Percentiles rank a stretch among this genome's conserved stretches.
These are phyloP conservation scores for Phytophthora megakarya DNA, from an alignment of 352 stramenopile species.

Conservation along the genomic window DNA sequence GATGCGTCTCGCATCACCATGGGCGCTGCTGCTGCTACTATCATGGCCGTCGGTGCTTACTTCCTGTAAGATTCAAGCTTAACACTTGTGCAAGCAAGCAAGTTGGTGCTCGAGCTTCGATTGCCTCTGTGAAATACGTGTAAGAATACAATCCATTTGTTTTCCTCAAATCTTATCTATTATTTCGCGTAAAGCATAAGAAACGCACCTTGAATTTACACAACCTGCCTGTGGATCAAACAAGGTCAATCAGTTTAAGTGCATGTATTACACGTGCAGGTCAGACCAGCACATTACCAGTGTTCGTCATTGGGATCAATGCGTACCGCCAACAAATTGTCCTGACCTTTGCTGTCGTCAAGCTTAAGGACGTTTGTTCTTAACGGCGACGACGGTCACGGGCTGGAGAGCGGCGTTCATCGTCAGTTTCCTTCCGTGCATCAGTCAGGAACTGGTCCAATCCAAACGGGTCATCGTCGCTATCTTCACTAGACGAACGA, in stretches of 20 bases:
- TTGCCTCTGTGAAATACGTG: too few relatives aligned
- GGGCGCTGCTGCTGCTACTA: neutral
- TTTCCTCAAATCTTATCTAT: too few relatives aligned
- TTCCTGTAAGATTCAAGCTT: neutral
- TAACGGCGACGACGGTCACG: constrained; percentile 43
- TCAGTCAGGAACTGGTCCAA: constrained; percentile 86
- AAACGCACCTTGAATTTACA: too few relatives aligned
- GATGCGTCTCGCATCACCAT: constrained; percentile 17
- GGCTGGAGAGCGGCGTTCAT: constrained; percentile 30
- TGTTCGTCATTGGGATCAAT: neutral
- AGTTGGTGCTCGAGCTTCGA: too few relatives aligned
- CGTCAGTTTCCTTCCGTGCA: constrained; percentile 50
- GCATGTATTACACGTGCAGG: constrained; percentile 1
- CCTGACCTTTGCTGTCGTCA: neutral
- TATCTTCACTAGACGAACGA: constrained; percentile 49
- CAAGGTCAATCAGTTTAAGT: neutral
- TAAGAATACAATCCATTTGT: too few relatives aligned
- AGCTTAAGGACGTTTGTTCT: constrained; percentile 5
- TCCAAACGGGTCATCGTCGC: constrained; percentile 81
- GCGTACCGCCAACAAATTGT: neutral
- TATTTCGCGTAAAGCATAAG: too few relatives aligned
- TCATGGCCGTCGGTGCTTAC: neutral
- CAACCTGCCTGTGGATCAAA: neutral
- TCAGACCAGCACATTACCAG: neutral
- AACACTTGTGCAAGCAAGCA: too few relatives aligned